Evolutionary conservation across 2,329 filamentous ascomycete species (phyloP), one percentile per base, ranked within the genome.

Genomic region (Hirsutella rhossiliensis): DNA sequence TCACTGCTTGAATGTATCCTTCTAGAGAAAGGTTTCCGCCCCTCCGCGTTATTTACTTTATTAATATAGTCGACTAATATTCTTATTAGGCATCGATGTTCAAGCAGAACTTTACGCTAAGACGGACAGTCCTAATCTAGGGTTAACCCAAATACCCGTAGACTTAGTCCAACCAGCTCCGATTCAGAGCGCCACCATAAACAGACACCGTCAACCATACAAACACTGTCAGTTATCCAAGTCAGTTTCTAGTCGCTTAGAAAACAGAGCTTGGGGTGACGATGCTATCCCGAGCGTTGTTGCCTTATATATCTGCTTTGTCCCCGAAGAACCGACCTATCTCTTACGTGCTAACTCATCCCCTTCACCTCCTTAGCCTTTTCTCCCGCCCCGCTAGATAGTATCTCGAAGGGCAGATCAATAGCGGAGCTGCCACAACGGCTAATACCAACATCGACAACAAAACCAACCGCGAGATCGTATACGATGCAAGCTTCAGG

Each of bases 51-150:
- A n/a, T 34, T n/a, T 6, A 15, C 15, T n/a, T 15, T 6, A 6
- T 5, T 15, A n/a, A 8, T 5, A 15, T n/a, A 6, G 5, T 11
- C 7, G 17, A n/a, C 32, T 34, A 11, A 34, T n/a, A 34, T n/a
- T n/a, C 6, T 15, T 15, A 6, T 18, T 38, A 94, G 88, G 88
- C 55, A 95, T 97, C 64, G 90, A 98, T 72, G 92, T 98, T 41
- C 88, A 97, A 68, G 86, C 89, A 50, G 92, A 97, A 67, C 76
- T 98, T 55, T 85, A 85, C 50, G 83, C 89, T 60, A 97, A 96
- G 71, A 89, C 86, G 41, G 87, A 84, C 55, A 94, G 85, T 65
- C 87, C 89, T 43, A 84, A 82, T 56, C 72, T 92, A 50, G 83
- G 73, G 47, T 81, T 76, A 54, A 86, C 76, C 54, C 73, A 78